Evolutionary conservation across 805 yeast genomes (phyloP), one percentile per base, ranked within the genome.

Genomic region (Yamadazyma sp.): DNA sequence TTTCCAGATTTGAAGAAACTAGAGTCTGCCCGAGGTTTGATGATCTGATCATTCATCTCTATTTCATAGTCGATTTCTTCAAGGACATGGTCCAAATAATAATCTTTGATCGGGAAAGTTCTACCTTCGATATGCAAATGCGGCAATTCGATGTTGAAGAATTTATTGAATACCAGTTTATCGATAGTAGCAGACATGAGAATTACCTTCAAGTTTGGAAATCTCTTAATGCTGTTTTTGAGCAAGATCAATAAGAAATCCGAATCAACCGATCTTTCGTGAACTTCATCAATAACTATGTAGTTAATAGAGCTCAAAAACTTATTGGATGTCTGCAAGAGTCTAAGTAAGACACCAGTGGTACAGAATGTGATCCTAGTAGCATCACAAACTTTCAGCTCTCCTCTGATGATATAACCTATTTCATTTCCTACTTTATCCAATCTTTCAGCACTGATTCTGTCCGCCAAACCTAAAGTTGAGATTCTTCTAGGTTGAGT

Each of bases 401-500:
- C 96, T 41, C 98, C 98, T 62, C 97, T 73, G 30, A 91, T 91
- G 8, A 85, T 72, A 55, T 88, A 91, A 0, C 98, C 98, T 6
- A 85, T 82, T 56, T 90, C 95, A 16, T 70, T 68, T 4, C 95
- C 95, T 6, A 81, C 67, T 12, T 49, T 53, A 17, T 63, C 73
- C 32, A 77, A 71, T 47, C 97, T 73, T 55, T 91, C 99, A 7
- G 81, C 87, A 1, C 96, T 78, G 5, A 91, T 87, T 55, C 99
- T 77, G 44, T 90, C 95, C 0, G 97, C 96, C 39, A 91, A 71
- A 2, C 97, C 96, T 58, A 91, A 84, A 0, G 97, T 88, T 1
- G 97, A 87, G 38, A 91, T 90, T 70, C 98, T 82, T 60, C 99
- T 75, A 2, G 99, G 99, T 59, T 91, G 98, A 0, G 97, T 89